A percentile compares a stretch with the other conserved stretches of the same genome.
These are phyloP conservation scores for Oryza officinalis DNA, from an alignment of 176 grass and related monocot species.

Conservation along the genomic window DNA sequence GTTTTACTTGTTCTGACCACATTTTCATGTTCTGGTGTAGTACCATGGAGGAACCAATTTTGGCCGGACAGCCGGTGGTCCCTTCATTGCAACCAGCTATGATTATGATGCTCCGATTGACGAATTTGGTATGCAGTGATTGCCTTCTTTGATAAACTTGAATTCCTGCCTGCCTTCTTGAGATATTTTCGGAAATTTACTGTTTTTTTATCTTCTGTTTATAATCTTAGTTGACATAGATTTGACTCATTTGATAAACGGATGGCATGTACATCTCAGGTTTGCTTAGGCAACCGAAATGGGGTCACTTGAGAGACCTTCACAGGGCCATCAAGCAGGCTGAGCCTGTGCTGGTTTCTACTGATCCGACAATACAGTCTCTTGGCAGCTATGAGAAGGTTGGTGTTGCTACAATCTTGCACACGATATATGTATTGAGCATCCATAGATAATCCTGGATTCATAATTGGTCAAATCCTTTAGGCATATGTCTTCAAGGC, in stretches of 20 bases:
- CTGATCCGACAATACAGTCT: slow-evolving; percentile 54
- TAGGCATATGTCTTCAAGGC: slow-evolving; percentile 85
- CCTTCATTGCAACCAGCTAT: slow-evolving; percentile 91
- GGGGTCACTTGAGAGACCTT: slow-evolving; percentile 92
- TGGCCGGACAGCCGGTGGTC: slow-evolving; percentile 82
- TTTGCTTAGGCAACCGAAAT: slow-evolving; percentile 85
- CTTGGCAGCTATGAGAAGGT: slow-evolving; percentile 83
- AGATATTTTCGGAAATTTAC: slow-evolving; percentile 5
- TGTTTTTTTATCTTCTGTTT: neutral
- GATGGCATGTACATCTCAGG: slow-evolving; percentile 42
- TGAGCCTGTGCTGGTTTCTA: slow-evolving; percentile 60
- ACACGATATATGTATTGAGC: neutral
- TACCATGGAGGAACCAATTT: slow-evolving; percentile 99
- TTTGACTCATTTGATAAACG: slow-evolving; percentile 1
- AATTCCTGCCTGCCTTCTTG: neutral
- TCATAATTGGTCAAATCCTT: slow-evolving; percentile 3
- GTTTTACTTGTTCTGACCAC: slow-evolving; percentile 41
- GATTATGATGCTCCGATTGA: slow-evolving; percentile 95
- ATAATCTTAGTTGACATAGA: neutral
- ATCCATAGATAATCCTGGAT: neutral
- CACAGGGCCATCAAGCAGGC: slow-evolving; percentile 89
- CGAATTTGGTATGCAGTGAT: slow-evolving; percentile 73
- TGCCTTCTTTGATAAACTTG: slow-evolving; percentile 28
- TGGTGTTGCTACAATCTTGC: neutral
- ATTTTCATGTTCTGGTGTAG: slow-evolving; percentile 51